Evolutionary conservation across 257 asterid genomes (phyloP), one percentile per base, ranked within the genome.

Genomic region (Nicotiana tabacum): DNA sequence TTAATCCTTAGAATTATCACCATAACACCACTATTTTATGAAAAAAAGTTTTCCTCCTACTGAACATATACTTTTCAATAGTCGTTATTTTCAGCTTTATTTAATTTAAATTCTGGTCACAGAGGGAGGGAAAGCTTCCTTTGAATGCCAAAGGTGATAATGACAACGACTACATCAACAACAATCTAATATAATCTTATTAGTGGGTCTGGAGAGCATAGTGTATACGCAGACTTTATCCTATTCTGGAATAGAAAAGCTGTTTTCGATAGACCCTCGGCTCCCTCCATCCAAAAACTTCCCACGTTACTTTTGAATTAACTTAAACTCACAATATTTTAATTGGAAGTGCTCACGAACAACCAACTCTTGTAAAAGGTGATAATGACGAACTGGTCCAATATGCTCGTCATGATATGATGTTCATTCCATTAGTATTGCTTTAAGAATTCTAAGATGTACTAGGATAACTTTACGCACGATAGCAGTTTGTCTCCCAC

Each of bases 301-400:
- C 24, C 24, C 24, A 21, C 24, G 24, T 21, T 21, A 21, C 24
- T 21, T 21, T 21, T 21, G 24, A 21, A 21, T 21, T 21, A 21
- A 21, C 24, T 21, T 21, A 21, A n/a, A n/a, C n/a, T n/a, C n/a
- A n/a, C n/a, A n/a, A 21, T 21, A 21, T 21, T 0, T 21, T 21
- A 21, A 21, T 21, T 21, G 24, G 24, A 21, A 21, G 24, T 21
- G 24, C 24, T 21, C 0, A 21, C 24, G 24, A 21, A 21, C 24
- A 21, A 21, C 24, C 24, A 21, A 21, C 24, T 21, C 24, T 21
- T 21, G 24, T 21, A 21, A 68, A 37, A 68, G 43, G 77, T 37
- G 43, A 68, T 68, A 37, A 80, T 80, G 74, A 80, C 46, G 83
- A 65, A 67, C 64, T 65, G 57, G 83, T 80, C 77, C 83, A 24